phyloP scores from a whole-genome alignment of 1,139 yeast species.

The Saccharomyces hybrid region DNA sequence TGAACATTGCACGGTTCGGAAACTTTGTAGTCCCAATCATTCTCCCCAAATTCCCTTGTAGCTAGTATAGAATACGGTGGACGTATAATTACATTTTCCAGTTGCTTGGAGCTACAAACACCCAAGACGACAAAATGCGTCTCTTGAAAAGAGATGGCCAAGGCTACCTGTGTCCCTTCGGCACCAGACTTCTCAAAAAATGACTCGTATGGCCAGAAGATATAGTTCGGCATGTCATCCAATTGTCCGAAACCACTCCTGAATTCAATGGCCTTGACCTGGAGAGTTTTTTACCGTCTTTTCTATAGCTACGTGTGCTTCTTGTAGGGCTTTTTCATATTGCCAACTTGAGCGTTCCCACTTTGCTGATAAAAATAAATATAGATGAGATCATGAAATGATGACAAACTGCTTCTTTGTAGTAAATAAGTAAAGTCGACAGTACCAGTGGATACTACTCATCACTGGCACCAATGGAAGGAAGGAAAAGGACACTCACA shows the following conservation, averaged over 20 bases:
- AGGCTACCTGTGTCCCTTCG: constrained; percentile 10
- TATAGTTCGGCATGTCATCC: constrained; percentile 14
- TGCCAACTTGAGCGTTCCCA: not conserved
- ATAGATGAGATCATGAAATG: not conserved
- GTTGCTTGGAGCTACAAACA: constrained; percentile 5
- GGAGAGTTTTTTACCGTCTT: not conserved
- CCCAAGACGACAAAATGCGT: constrained; percentile 20
- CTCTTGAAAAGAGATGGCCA: constrained; percentile 14
- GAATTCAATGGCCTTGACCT: not conserved
- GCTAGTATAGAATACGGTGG: constrained; percentile 17
- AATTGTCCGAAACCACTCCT: not conserved
- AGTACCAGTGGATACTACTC: not conserved
- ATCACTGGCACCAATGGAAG: not conserved
- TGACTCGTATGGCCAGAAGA: constrained; percentile 22
- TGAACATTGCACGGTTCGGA: constrained; percentile 39
- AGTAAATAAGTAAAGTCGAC: not conserved
- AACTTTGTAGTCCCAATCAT: constrained; percentile 11
- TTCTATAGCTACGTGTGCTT: not conserved
- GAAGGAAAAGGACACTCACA: constrained; percentile 3
- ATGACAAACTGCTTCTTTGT: not conserved
- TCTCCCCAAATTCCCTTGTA: not conserved
- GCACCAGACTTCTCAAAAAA: constrained; percentile 3
- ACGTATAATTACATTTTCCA: constrained; percentile 5
- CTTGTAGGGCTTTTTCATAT: not conserved
- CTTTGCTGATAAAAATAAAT: not conserved